Evolutionary conservation across 148 eudicot genomes (phyloP).

Genomic region (Drosera capensis): DNA sequence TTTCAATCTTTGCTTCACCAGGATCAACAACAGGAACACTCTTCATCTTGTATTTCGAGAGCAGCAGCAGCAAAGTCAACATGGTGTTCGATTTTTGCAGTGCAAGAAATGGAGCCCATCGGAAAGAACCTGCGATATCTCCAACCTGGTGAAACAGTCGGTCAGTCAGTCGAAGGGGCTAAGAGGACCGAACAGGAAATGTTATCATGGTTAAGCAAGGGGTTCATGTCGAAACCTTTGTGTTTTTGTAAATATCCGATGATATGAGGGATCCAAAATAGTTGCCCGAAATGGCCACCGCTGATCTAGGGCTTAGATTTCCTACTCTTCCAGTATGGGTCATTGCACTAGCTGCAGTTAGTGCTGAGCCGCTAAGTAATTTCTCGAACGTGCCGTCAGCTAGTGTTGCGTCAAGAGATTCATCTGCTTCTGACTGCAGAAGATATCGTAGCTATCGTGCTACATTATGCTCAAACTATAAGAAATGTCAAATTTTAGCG

Average conservation of each 20-base stretch:
- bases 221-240: conserved; percentile 33
- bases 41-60: conserved; percentile 82
- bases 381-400: conserved; percentile 4
- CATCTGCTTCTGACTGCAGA: conserved; percentile 69
- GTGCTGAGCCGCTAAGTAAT: conserved; percentile 26
- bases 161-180: neutral
- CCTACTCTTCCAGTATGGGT: conserved; percentile 33
- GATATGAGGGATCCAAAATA: conserved; percentile 76
- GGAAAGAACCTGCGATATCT: conserved; percentile 48
- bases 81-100: conserved; percentile 70
- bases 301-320: conserved; percentile 55
- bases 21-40: conserved; percentile 80
- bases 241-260: conserved; percentile 71
- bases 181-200: neutral
- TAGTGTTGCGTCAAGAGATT: conserved; percentile 9
- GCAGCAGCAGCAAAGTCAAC: conserved; percentile 65
- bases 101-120: conserved; percentile 77
- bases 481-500: too few relatives aligned
- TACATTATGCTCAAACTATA: neutral
- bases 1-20: conserved; percentile 53
- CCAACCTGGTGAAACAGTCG: conserved; percentile 36
- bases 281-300: conserved; percentile 62
- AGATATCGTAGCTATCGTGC: neutral
- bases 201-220: neutral
- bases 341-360: conserved; percentile 37